Evolutionary conservation across 169 alveolate genomes (phyloP), one percentile per base, ranked within the genome.

Genomic region (Eimeria falciformis): DNA sequence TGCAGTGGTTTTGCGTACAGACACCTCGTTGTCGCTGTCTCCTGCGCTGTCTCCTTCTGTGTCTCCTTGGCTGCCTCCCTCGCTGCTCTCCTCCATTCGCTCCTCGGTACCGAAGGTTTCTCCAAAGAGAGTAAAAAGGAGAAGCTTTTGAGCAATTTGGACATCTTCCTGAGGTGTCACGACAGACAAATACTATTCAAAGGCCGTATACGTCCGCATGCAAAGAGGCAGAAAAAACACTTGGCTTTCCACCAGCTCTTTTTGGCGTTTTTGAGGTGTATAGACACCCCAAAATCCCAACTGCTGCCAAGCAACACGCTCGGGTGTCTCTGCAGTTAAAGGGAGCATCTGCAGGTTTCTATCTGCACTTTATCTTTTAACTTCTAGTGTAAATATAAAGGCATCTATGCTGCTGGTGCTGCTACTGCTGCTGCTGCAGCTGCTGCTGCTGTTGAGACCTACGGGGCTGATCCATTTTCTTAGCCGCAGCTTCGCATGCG

Each of bases 401-500:
- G n/a, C n/a, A n/a, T n/a, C n/a, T n/a, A n/a, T n/a, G n/a, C n/a
- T n/a, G n/a, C n/a, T n/a, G n/a, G n/a, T n/a, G n/a, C 56, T 21
- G 21, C 82, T 17, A 21, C 29, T 5, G 21, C 56, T 21, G 25
- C 23, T 5, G 55, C 56, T 29, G 9, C 56, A 71, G 56, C 88
- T 4, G 88, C 88, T 50, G 73, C 88, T 21, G 6, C 69, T 29
- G 45, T 27, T 12, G 45, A 14, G 6, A 50, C 91, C n/a, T 45
- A 84, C 91, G 3, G 91, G 73, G 45, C 96, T 95, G 14, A 97
- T 97, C 94, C 95, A 96, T 37, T 96, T 95, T 46, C 94, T 93
- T 90, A 97, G 89, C 85, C 96, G 94, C 81, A 97, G 91, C 92
- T 97, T 96, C 43, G 98, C 96, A 79, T 96, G 98, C 45, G 98